Evolutionary conservation across 805 yeast species (phyloP), one percentile per base, ranked within the genome.

Genomic region (Hemisphaericaspora nanyangensis): DNA sequence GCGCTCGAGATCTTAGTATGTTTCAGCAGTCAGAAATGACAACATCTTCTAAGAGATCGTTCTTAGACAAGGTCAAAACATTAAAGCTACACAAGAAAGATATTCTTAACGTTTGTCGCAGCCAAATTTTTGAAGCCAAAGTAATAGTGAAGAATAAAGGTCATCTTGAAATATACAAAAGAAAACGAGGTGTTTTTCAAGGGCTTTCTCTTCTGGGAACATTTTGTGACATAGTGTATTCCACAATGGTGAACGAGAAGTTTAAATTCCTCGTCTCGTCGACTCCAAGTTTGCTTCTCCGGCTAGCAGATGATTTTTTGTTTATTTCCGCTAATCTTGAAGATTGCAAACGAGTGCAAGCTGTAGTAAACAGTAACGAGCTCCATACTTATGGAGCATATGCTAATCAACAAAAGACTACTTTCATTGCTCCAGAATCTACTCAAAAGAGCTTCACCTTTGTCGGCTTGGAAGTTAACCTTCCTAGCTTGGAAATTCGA

Each of bases 271-370:
- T 45, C n/a, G 38, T 37, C 1, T 24, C 40, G 3, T 30, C 39
- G 7, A 29, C 32, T 6, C 22, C 28, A 8, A 29, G 18, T n/a
- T 26, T 55, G 17, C 54, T 87, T 2, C 40, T 87, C 6, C 61
- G 96, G 38, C 57, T 86, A 16, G 95, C 88, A 0, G 98, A 90
- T 60, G 98, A 90, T 55, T 90, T 90, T 51, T 54, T 90, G 19
- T 66, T 87, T n/a, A 59, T 90, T 0, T 73, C 93, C 0, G 65
- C 78, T 0, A 54, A 67, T 26, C 19, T 49, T 8, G 37, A 42
- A 2, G 48, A 45, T 3, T 59, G 61, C 37, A 31, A 50, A 4
- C 29, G 37, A 17, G 58, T 56, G 7, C 37, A 45, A 27, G 39
- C 31, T 1, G 38, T 54, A 1, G 50, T 60, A 1, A 37, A 46